Evolutionary conservation across 129 eudicot genomes (phyloP).

Genomic region (Chrysanthemum makinoi): DNA sequence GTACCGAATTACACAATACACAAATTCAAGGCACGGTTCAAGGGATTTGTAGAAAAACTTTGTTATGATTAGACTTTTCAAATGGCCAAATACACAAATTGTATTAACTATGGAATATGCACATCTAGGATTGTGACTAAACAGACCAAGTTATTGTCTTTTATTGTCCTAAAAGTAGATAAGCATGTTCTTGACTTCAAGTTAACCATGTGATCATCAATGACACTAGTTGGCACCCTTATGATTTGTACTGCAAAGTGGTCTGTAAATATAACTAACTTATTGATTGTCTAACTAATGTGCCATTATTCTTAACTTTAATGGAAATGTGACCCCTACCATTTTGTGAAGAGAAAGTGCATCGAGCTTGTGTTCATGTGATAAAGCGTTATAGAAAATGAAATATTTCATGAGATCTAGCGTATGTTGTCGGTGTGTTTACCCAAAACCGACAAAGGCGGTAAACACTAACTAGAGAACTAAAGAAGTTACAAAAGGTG

Average conservation of each 20-base stretch:
- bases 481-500: background rate
- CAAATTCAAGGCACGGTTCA: background rate
- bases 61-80: background rate
- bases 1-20: too few relatives aligned
- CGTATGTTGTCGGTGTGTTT: background rate
- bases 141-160: background rate
- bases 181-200: slow-evolving; percentile 32
- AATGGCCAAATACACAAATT: background rate
- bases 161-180: background rate
- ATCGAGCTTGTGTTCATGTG: slow-evolving; percentile 8
- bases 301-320: background rate
- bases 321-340: slow-evolving; percentile 16
- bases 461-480: background rate
- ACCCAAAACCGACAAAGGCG: slow-evolving; percentile 6
- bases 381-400: background rate
- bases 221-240: slow-evolving; percentile 26
- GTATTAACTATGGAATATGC: background rate
- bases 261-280: slow-evolving; percentile 9
- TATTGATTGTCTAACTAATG: slow-evolving; percentile 9
- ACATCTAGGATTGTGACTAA: background rate
- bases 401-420: background rate
- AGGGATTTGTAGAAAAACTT: background rate
- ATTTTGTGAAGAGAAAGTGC: background rate
- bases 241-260: slow-evolving; percentile 6
- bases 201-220: slow-evolving; percentile 36